Percentiles rank a stretch among this genome's conserved stretches.
Evolutionary conservation across 306 rosid species (phyloP).

Genomic region (Corylus americana): DNA sequence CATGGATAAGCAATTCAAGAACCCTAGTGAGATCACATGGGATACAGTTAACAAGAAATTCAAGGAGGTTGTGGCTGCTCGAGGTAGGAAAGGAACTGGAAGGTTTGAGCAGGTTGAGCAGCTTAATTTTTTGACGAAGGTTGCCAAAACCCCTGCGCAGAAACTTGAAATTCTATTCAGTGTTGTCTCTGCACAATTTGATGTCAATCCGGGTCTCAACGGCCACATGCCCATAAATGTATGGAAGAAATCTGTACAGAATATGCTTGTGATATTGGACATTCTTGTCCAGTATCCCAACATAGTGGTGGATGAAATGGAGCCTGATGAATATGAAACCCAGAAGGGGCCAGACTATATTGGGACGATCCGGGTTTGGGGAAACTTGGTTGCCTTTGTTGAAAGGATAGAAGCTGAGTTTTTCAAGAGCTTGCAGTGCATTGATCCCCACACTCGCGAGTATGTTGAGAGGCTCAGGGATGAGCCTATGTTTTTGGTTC

Average conservation of each 20-base stretch:
- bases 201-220: conserved; percentile 89
- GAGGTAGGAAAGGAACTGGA: conserved; percentile 97
- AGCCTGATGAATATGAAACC: conserved; percentile 88
- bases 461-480: conserved; percentile 95
- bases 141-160: conserved; percentile 98
- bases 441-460: conserved; percentile 95
- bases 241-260: conserved; percentile 93
- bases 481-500: conserved; percentile 76
- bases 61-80: conserved; percentile 93
- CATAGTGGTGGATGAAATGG: conserved; percentile 80
- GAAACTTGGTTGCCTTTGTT: conserved; percentile 85
- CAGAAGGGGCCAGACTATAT: conserved; percentile 72
- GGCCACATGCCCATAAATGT: conserved; percentile 94
- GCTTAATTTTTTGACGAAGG: conserved; percentile 91
- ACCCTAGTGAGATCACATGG: conserved; percentile 96
- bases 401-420: conserved; percentile 81
- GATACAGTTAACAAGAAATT: conserved; percentile 89
- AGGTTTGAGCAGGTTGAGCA: conserved; percentile 96
- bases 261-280: conserved; percentile 84
- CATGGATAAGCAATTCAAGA: conserved; percentile 76
- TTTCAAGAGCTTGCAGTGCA: conserved; percentile 96
- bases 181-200: conserved; percentile 94
- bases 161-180: conserved; percentile 90
- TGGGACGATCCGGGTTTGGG: conserved; percentile 88
- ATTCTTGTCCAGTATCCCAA: conserved; percentile 76